Evolutionary conservation across 75 land plant species (phyloP), one percentile per base, ranked within the genome.

Genomic region (Pinus albicaulis): DNA sequence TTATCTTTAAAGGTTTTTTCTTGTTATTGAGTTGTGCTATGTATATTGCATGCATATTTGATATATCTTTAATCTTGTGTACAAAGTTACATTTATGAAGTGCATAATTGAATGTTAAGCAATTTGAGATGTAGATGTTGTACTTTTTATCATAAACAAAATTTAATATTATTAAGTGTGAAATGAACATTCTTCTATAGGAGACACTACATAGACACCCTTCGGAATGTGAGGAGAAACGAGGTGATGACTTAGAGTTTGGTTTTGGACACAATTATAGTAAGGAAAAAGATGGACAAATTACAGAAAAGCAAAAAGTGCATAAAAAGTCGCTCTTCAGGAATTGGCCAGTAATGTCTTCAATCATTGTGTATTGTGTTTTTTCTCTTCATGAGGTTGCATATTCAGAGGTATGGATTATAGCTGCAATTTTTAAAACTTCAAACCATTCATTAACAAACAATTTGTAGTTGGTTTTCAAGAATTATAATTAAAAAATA

Each of bases 351-450:
- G 52, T 79, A 55, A 80, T 90, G 77, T 75, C 82, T 34, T 70
- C 83, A 23, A 76, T 87, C 36, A 20, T 70, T 71, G 48, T 85
- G 16, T 90, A 82, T 80, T 87, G 85, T 65, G 41, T 90, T 59
- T 87, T 80, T 71, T 75, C 80, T 31, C 76, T 87, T 19, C 85
- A 87, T 59, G 87, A 90, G 31, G 81, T 84, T 60, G 84, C 91
- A 56, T 89, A 84, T 57, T 55, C 82, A 64, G 91, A 89, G 91
- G 91, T 87, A 74, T 24, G 76, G 22, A 62, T 38, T 78, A 6
- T 57, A 59, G 24, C 56, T 48, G 63, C 48, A 44, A 34, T 73
- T 48, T 28, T 72, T 20, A 34, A 69, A 56, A 56, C 25, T 34
- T 41, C 15, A 7, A 38, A 16, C 4, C 16, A 17, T 44, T 7